Evolutionary conservation across 176 grass and related monocot genomes (phyloP), one percentile per base, ranked within the genome.

Genomic region (Oryza longistaminata): DNA sequence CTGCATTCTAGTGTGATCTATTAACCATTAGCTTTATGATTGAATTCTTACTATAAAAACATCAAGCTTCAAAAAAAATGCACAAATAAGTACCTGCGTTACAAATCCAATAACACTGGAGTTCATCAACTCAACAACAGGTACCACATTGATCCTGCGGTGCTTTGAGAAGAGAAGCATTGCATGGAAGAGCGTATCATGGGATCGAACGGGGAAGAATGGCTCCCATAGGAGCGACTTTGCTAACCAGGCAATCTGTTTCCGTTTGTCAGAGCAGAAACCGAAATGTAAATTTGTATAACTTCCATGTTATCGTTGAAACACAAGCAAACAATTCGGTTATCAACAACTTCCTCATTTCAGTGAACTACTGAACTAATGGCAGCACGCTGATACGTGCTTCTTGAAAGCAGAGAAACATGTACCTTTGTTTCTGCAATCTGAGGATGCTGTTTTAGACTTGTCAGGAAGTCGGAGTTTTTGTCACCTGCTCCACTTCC

Each of bases 151-250:
- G 48, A 91, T 79, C 64, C 89, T 91, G 4, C 75, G 81, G 62
- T 94, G 92, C 19, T 89, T 94, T 0, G 92, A 74, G 77, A 94
- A 94, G 9, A 91, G 83, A 22, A 91, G 80, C 81, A 91, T 83
- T 21, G 77, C 76, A 12, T 94, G 92, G 75, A 94, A 94, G 22
- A 94, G 84, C 4, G 81, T 82, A 10, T 89, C 87, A 9, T 81
- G 39, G 16, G n/a, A 68, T 24, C 85, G 84, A 68, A 85, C 85
- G 33, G 89, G 92, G 88, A 94, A 94, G 87, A 94, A 94, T n/a
- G 81, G 84, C 64, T 94, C 87, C 89, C 33, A 87, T 19, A 91
- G 74, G 83, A 71, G 91, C 42, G 58, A 17, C 76, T 91, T 94
- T 1, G 89, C 84, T 71, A 94, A 37, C 83, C 79, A 90, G 27